phyloP scores from a whole-genome alignment of 139 green algal genomes.

The Asterochloris erici region DNA sequence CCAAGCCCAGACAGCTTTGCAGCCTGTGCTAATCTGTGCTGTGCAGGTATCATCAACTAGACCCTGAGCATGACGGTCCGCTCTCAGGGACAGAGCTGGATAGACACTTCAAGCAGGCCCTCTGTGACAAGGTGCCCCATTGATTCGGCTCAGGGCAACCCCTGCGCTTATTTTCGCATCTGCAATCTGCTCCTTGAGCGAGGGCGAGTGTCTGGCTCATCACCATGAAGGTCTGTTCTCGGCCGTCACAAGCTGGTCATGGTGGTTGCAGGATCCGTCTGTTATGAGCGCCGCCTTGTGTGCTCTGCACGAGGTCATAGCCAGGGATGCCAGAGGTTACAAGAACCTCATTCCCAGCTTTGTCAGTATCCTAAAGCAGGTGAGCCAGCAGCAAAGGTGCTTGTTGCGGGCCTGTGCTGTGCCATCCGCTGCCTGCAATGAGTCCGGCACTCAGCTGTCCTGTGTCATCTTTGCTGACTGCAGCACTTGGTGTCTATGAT shows the following conservation, averaged over 20 bases:
- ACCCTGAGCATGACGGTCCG: slow-evolving; percentile 55
- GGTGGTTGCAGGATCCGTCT: slow-evolving; percentile 73
- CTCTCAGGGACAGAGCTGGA: slow-evolving; percentile 65
- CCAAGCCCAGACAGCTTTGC: not conserved
- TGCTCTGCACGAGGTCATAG: slow-evolving; percentile 76
- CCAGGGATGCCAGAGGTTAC: slow-evolving; percentile 58
- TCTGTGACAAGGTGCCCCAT: slow-evolving; percentile 67
- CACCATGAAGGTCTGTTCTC: not conserved
- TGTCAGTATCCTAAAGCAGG: slow-evolving; percentile 95
- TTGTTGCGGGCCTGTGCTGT: not conserved
- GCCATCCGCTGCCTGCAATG: not conserved
- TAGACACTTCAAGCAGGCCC: slow-evolving; percentile 54
- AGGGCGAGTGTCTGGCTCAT: not conserved
- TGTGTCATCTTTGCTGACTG: not conserved
- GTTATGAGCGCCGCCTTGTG: slow-evolving; percentile 95
- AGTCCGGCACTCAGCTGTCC: not conserved
- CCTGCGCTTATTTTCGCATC: no score
- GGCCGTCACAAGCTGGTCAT: not conserved
- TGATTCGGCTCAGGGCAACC: no score
- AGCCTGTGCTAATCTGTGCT: slow-evolving; percentile 21
- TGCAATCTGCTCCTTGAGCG: not conserved
- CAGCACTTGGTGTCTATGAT: not conserved
- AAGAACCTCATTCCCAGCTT: slow-evolving; percentile 89
- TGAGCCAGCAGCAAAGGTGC: not conserved
- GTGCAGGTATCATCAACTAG: slow-evolving; percentile 48